Base-by-base conservation (phyloP, 768 basidiomycete genomes). In the Xerocomellus amylosporus region DNA sequence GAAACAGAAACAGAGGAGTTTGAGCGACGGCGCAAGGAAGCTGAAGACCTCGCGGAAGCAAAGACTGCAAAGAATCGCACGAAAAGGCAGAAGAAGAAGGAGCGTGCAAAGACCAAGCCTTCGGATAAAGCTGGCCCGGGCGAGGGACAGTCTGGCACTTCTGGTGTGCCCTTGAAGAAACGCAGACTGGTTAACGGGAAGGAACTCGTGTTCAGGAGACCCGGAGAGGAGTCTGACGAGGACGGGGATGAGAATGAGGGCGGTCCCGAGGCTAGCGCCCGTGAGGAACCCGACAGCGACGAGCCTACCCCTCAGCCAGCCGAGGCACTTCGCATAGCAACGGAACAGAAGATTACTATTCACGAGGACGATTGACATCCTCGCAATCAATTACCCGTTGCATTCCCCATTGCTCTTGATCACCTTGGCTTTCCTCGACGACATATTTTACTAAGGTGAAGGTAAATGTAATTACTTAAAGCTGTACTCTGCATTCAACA, bases 51-150 rank as follows among this genome's bases (percentile, higher is more conserved):
- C 4, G 84, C 89, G 0, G 87, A 96, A 43, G 85, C 87, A 2
- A 97, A 94, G 75, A 98, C 96, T 0, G 87, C 92, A 13, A 98
- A 94, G 75, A 99, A 99, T 70, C 82, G 97, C 19, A 90, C 90
- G 15, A 98, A 90, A 70, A 77, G 97, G 42, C 90, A 87, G 71
- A 97, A 96, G 79, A 92, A 93, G 77, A 98, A 95, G 70, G 87
- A 81, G 58, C 75, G 83, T 46, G 71, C 81, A 37, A 85, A 87
- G 69, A 68, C 45, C 74, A 82, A 69, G 67, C 49, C 42, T 43
- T 64, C 53, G 51, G 66, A 63, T 47, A 67, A 72, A 48, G 55
- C 58, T 15, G 62, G 67, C 37, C 63, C 66, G 44, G 67, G 55
- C n/a, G 65, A 64, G 40, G 58, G 56, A 14, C 58, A 64, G 17